Percentiles rank a stretch among this genome's conserved stretches.
Evolutionary conservation across 2,329 filamentous ascomycete genomes (phyloP).

Genomic region (Exophiala viscosa): DNA sequence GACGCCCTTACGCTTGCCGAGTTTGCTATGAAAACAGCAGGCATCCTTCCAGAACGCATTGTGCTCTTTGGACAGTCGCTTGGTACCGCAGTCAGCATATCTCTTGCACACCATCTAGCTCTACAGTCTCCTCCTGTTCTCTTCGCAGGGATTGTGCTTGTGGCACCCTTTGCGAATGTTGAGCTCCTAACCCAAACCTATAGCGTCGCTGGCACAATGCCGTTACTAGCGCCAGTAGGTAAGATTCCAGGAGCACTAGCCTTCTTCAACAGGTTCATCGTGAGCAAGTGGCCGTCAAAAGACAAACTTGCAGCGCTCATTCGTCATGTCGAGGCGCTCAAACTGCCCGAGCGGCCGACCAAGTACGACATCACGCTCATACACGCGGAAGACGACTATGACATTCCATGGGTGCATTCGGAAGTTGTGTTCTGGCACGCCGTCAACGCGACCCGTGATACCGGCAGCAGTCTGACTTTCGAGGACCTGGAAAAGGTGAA

Average conservation of each 20-base stretch:
- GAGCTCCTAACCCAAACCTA: constrained; percentile 55
- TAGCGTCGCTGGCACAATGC: constrained; percentile 53
- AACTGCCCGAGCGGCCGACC: constrained; percentile 10
- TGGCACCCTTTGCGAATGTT: constrained; percentile 57
- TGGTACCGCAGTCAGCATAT: constrained; percentile 52
- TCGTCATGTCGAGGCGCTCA: constrained; percentile 31
- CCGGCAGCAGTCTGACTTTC: constrained; percentile 33
- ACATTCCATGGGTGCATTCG: constrained; percentile 38
- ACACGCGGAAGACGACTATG: constrained; percentile 36
- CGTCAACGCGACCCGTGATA: constrained; percentile 46
- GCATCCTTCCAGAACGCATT: constrained; percentile 53
- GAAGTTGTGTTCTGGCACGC: constrained; percentile 54
- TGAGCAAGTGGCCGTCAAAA: constrained; percentile 51
- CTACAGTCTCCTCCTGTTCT: constrained; percentile 41
- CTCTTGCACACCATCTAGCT: constrained; percentile 45
- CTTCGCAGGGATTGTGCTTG: constrained; percentile 55
- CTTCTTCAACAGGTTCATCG: constrained; percentile 48
- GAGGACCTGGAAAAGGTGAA: constrained; percentile 49
- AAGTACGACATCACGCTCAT: constrained; percentile 35
- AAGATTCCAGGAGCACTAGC: constrained; percentile 46
- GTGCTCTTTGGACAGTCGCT: constrained; percentile 59
- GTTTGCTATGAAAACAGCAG: constrained; percentile 52
- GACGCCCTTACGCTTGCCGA: constrained; percentile 54
- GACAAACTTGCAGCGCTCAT: constrained; percentile 48
- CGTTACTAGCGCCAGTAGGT: constrained; percentile 52